A percentile compares a stretch with the other conserved stretches of the same genome.
Evolutionary conservation across 2,329 filamentous ascomycete genomes (phyloP).

Genomic region (Rugonectria rugulosa): DNA sequence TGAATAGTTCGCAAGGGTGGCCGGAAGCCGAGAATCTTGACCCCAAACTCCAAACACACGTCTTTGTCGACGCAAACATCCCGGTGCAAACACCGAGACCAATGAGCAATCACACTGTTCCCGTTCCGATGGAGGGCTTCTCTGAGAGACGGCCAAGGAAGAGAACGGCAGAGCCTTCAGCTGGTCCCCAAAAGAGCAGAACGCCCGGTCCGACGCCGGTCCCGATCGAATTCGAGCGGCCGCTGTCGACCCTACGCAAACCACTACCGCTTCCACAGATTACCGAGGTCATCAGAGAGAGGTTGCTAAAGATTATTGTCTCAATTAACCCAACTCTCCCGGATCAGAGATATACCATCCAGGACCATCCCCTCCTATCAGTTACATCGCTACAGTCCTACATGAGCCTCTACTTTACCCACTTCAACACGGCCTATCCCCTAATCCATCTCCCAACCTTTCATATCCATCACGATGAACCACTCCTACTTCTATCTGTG

Average conservation of each 20-base stretch:
- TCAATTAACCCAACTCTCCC: slow-evolving; percentile 56
- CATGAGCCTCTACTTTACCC: slow-evolving; percentile 65
- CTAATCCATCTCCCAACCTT: slow-evolving; percentile 67
- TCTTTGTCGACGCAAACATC: background rate
- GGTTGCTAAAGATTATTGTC: slow-evolving; percentile 60
- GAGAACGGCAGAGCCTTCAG: slow-evolving; percentile 4
- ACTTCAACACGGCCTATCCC: slow-evolving; percentile 68
- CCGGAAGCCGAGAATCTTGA: slow-evolving; percentile 18
- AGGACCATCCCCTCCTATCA: slow-evolving; percentile 60
- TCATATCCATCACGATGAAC: slow-evolving; percentile 55
- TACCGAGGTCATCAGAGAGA: slow-evolving; percentile 43
- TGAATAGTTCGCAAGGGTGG: slow-evolving; percentile 31
- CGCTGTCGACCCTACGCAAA: slow-evolving; percentile 35
- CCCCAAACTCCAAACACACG: background rate
- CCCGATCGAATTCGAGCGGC: slow-evolving; percentile 38
- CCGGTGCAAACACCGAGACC: background rate
- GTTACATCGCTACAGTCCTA: slow-evolving; percentile 61
- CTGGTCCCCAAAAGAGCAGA: slow-evolving; percentile 1
- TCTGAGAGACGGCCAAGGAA: slow-evolving; percentile 6
- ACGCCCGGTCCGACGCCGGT: background rate
- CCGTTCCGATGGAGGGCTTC: background rate
- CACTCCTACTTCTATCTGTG: slow-evolving; percentile 61
- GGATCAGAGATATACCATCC: slow-evolving; percentile 43
- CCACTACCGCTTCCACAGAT: slow-evolving; percentile 40
- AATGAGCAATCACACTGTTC: background rate